phyloP scores from a whole-genome alignment of 2,329 filamentous ascomycete species.

The Colletotrichum magnum region DNA sequence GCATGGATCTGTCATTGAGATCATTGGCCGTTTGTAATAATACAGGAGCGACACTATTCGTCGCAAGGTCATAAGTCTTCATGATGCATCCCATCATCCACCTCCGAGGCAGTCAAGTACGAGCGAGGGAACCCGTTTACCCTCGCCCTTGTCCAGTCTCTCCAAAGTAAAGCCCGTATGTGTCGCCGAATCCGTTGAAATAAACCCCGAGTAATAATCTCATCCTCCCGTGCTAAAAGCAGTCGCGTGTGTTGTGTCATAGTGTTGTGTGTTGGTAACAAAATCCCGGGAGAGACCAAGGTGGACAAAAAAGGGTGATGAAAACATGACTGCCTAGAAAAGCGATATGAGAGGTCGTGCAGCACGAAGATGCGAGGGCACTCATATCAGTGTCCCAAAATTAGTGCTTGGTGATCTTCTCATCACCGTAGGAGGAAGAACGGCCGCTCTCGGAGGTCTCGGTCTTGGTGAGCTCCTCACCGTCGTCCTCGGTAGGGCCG shows the following conservation, averaged over 20 bases:
- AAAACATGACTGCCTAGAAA: conserved; percentile 30
- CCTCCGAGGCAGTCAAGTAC: conserved; percentile 27
- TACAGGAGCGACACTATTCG: conserved; percentile 33
- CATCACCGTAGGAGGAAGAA: conserved; percentile 68
- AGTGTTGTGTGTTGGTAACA: conserved; percentile 18
- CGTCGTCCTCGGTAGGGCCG: conserved; percentile 70
- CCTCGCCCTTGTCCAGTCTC: conserved; percentile 19
- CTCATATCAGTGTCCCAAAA: background rate
- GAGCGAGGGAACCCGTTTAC: background rate
- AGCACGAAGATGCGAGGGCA: conserved; percentile 13
- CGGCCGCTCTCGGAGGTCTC: conserved; percentile 72
- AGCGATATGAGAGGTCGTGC: conserved; percentile 16
- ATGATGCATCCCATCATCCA: conserved; percentile 35
- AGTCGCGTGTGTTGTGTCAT: conserved; percentile 4
- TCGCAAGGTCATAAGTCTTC: conserved; percentile 35
- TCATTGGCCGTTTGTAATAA: conserved; percentile 36
- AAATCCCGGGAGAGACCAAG: conserved; percentile 4
- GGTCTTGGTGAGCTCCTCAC: conserved; percentile 68
- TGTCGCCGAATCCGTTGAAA: conserved; percentile 28
- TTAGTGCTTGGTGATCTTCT: conserved; percentile 51
- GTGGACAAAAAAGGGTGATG: conserved; percentile 1
- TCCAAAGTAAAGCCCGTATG: conserved; percentile 25
- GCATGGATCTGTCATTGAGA: conserved; percentile 35
- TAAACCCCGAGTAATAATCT: conserved; percentile 4
- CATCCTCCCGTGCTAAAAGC: conserved; percentile 17